phyloP scores from a whole-genome alignment of 140 eudicot species.

The Artemisia princeps region DNA sequence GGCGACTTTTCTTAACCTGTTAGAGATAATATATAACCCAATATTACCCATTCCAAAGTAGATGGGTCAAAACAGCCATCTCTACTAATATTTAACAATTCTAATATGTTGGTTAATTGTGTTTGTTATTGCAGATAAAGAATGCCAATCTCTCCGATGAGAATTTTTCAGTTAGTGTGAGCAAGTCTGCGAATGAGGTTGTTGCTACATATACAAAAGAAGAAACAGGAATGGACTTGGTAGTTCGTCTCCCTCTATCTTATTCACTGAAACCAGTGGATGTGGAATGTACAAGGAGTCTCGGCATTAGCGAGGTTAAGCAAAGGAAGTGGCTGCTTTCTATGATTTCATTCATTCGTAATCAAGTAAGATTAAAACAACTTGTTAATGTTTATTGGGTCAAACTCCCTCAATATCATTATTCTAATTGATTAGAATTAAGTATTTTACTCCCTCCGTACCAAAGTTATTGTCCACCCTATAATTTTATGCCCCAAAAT shows the following conservation, averaged over 20 bases:
- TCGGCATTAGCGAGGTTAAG: slow-evolving; percentile 86
- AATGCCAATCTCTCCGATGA: slow-evolving; percentile 71
- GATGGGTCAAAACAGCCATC: slow-evolving; percentile 5
- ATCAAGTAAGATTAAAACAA: slow-evolving; percentile 53
- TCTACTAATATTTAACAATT: background rate
- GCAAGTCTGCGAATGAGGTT: slow-evolving; percentile 90
- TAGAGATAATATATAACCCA: too few species aligned
- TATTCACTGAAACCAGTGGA: slow-evolving; percentile 79
- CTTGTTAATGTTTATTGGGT: background rate
- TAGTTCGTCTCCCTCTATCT: slow-evolving; percentile 87
- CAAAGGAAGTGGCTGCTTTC: slow-evolving; percentile 94
- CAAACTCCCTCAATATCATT: background rate
- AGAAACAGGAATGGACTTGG: slow-evolving; percentile 91
- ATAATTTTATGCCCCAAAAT: too few species aligned
- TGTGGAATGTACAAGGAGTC: slow-evolving; percentile 89
- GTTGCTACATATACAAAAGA: slow-evolving; percentile 96
- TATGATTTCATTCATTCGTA: slow-evolving; percentile 81
- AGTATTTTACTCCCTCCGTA: too few species aligned
- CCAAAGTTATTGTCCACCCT: too few species aligned
- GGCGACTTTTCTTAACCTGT: too few species aligned
- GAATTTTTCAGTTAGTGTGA: slow-evolving; percentile 79
- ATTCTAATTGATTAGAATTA: background rate
- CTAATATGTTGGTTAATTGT: background rate
- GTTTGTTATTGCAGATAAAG: slow-evolving; percentile 55
- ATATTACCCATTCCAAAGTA: background rate